Conservation (phyloP, 306 rosid species). For the Prosopis cineraria region DNA sequence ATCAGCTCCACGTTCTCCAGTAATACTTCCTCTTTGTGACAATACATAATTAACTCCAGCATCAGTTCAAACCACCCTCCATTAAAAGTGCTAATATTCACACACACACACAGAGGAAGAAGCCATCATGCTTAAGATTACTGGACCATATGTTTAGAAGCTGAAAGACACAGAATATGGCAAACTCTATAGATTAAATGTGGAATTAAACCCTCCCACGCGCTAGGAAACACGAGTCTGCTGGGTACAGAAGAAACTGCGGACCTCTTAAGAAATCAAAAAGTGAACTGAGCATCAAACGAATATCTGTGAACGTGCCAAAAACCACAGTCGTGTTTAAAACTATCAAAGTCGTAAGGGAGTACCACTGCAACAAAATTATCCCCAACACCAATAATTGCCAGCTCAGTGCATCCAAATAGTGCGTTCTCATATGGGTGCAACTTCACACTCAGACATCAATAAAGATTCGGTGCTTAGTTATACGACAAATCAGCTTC, state of each 20-base stretch:
- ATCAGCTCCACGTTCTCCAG: constrained; percentile 93
- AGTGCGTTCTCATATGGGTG: neutral
- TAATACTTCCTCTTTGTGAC: constrained; percentile 72
- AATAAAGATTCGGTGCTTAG: neutral
- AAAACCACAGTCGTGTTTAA: neutral
- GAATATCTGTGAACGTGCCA: neutral
- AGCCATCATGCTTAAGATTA: neutral
- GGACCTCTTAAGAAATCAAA: neutral
- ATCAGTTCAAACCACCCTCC: constrained; percentile 32
- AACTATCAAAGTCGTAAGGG: neutral
- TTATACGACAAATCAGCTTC: neutral
- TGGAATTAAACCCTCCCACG: neutral
- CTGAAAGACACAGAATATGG: neutral
- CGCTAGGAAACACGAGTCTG: neutral
- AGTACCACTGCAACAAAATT: neutral
- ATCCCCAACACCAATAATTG: neutral
- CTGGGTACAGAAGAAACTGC: neutral
- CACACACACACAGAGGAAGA: neutral
- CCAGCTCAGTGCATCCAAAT: neutral
- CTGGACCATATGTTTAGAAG: neutral
- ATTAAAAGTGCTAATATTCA: constrained; percentile 13
- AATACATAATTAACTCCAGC: constrained; percentile 31
- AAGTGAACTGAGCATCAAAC: neutral
- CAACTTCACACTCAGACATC: neutral
- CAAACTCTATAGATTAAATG: neutral